Conservation (phyloP, 2,329 filamentous ascomycete genomes). For the Chaetomium sp. region DNA sequence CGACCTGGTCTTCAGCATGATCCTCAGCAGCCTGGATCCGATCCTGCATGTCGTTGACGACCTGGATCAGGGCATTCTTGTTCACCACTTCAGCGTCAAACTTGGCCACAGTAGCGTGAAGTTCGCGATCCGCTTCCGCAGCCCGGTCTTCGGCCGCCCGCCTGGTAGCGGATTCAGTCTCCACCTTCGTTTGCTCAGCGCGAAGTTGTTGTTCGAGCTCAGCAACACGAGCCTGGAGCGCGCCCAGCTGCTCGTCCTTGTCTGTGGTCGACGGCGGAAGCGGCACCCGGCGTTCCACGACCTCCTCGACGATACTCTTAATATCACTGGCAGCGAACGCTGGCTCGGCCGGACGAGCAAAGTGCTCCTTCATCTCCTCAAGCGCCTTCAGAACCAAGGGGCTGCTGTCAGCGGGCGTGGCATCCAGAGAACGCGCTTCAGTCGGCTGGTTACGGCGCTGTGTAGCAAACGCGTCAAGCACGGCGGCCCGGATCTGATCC, state of each 20-base stretch:
- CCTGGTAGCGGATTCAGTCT: slow-evolving; percentile 43
- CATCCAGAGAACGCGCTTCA: slow-evolving; percentile 25
- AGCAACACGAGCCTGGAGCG: slow-evolving; percentile 53
- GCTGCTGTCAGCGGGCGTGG: slow-evolving; percentile 28
- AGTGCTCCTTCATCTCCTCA: slow-evolving; percentile 52
- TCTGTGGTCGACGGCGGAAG: slow-evolving; percentile 44
- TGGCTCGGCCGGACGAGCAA: slow-evolving; percentile 38
- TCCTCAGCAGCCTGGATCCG: slow-evolving; percentile 58
- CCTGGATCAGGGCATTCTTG: slow-evolving; percentile 51
- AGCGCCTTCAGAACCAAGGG: slow-evolving; percentile 60
- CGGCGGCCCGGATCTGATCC: slow-evolving; percentile 70
- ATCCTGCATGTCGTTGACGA: slow-evolving; percentile 63
- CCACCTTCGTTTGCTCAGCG: slow-evolving; percentile 41
- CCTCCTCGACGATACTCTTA: slow-evolving; percentile 56
- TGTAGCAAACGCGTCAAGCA: slow-evolving; percentile 65
- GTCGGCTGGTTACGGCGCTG: slow-evolving; percentile 42
- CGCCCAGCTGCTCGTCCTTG: slow-evolving; percentile 45
- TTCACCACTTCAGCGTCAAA: slow-evolving; percentile 57
- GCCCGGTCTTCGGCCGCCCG: slow-evolving; percentile 47
- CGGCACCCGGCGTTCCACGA: slow-evolving; percentile 52
- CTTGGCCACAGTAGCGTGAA: slow-evolving; percentile 52
- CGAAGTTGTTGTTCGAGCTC: slow-evolving; percentile 54
- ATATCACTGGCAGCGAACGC: slow-evolving; percentile 48
- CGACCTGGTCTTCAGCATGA: slow-evolving; percentile 57
- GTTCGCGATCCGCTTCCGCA: slow-evolving; percentile 47